Percentiles rank a stretch among this genome's conserved stretches.
phyloP scores from a whole-genome alignment of 352 stramenopile genomes.

The Globisporangium paroecandrum region DNA sequence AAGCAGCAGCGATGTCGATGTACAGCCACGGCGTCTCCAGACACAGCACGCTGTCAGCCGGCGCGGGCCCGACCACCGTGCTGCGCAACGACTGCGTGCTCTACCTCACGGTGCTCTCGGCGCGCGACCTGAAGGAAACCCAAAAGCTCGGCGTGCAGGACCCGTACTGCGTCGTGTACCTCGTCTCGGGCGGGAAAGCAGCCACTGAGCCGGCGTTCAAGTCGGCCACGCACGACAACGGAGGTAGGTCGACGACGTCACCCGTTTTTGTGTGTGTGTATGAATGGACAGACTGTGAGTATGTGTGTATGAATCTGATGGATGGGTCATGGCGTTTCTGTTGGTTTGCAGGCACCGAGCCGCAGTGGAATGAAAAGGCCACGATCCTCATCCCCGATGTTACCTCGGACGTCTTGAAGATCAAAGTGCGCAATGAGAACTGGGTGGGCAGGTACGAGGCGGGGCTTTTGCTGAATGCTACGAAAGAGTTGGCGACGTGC shows the following conservation, averaged over 20 bases:
- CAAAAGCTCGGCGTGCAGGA: conserved; percentile 72
- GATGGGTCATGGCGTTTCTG: background rate
- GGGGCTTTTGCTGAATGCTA: too few relatives aligned
- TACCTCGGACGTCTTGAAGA: conserved; percentile 57
- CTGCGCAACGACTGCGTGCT: conserved; percentile 71
- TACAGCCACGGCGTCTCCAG: conserved; percentile 16
- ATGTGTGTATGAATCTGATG: background rate
- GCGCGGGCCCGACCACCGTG: conserved; percentile 9
- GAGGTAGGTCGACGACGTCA: conserved; percentile 24
- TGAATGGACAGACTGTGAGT: background rate
- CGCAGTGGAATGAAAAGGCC: conserved; percentile 74
- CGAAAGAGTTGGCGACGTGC: background rate
- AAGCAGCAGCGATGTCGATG: conserved; percentile 6
- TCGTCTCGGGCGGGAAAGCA: conserved; percentile 53
- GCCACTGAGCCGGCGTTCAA: conserved; percentile 56
- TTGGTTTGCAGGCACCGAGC: conserved; percentile 35
- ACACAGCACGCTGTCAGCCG: conserved; percentile 16
- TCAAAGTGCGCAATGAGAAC: conserved; percentile 78
- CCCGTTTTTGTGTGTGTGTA: background rate
- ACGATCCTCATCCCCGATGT: conserved; percentile 71
- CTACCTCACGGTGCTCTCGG: conserved; percentile 64
- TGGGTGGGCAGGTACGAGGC: conserved; percentile 63
- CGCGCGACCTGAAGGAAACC: conserved; percentile 63
- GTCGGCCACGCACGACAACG: conserved; percentile 70
- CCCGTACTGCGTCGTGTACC: conserved; percentile 62